Evolutionary conservation across 805 yeast species (phyloP), one percentile per base, ranked within the genome.

Genomic region (Candida tammaniensis): DNA sequence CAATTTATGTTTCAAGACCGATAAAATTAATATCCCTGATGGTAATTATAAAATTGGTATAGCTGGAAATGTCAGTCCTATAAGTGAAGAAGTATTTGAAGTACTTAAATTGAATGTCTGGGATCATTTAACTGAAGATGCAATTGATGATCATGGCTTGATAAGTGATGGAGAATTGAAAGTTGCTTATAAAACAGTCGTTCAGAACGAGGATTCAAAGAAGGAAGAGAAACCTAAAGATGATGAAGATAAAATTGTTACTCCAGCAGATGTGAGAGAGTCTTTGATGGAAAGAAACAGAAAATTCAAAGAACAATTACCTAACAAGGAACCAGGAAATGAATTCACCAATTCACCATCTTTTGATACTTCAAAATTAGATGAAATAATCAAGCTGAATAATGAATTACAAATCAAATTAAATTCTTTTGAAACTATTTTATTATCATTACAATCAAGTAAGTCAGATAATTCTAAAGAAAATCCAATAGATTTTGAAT

Each of bases 1-100:
- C 54, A 76, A 72, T 46, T 64, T 84, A 37, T 79, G 88, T 50
- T 76, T 83, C 56, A 78, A 78, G 54, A 79, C 88, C 0, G 72
- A 75, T 38, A 56, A 74, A 35, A 61, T 83, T 23, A 51, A 57
- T 22, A 51, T 83, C 13, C 75, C 75, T 20, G 43, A 51, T 1
- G 45, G 60, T 9, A 57, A 62, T 21, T 65, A 72, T 39, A 66
- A 58, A 30, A 38, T 82, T 30, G 87, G 87, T 38, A 58, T 75
- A 4, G 61, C 80, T 21, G 84, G 81, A 1, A 49, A 49, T 13
- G 24, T 30, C 2, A 49, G 41, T 24, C 40, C 47, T 10, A 45
- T 46, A 5, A 64, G 73, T 21, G 51, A 48, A 23, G 91, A 83
- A 51, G 70, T 72, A 17, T 81, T 77, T 56, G 94, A 85, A 56